Conservation (phyloP, 768 basidiomycete genomes). For the Pisolithus tinctorius region DNA sequence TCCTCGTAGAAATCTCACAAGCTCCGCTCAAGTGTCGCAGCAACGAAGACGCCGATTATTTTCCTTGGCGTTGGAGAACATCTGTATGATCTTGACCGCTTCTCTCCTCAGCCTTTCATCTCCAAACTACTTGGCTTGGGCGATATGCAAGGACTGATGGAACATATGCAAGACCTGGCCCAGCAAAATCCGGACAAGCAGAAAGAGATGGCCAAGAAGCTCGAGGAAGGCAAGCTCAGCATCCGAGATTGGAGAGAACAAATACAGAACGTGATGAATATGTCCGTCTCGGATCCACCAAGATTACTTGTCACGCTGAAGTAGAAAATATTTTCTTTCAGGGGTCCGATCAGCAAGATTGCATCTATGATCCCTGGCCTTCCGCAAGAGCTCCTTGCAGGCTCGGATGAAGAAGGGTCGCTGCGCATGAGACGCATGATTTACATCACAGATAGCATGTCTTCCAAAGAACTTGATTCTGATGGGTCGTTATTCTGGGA, state of each 20-base stretch:
- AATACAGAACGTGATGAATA: conserved; percentile 95
- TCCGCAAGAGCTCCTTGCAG: conserved; percentile 84
- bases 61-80: conserved; percentile 98
- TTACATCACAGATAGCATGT: conserved; percentile 98
- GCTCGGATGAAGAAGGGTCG: conserved; percentile 89
- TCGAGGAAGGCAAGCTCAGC: conserved; percentile 94
- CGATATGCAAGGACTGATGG: conserved; percentile 95
- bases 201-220: conserved; percentile 96
- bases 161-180: conserved; percentile 96
- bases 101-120: conserved; percentile 94
- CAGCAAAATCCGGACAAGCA: conserved; percentile 93
- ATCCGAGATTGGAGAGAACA: conserved; percentile 98
- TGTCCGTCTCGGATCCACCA: conserved; percentile 45
- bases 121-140: conserved; percentile 94
- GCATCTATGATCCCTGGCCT: conserved; percentile 99
- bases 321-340: conserved; percentile 24
- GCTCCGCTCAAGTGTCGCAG: conserved; percentile 70
- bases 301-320: conserved; percentile 4
- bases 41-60: conserved; percentile 96
- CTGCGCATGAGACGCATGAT: conserved; percentile 94
- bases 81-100: conserved; percentile 92
- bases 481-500: conserved; percentile 92
- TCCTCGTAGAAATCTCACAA: conserved; percentile 4
- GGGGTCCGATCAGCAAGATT: conserved; percentile 98
- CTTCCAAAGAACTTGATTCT: conserved; percentile 85